Evolutionary conservation across 2,329 filamentous ascomycete genomes (phyloP).

Genomic region (Ascomycota sp.): DNA sequence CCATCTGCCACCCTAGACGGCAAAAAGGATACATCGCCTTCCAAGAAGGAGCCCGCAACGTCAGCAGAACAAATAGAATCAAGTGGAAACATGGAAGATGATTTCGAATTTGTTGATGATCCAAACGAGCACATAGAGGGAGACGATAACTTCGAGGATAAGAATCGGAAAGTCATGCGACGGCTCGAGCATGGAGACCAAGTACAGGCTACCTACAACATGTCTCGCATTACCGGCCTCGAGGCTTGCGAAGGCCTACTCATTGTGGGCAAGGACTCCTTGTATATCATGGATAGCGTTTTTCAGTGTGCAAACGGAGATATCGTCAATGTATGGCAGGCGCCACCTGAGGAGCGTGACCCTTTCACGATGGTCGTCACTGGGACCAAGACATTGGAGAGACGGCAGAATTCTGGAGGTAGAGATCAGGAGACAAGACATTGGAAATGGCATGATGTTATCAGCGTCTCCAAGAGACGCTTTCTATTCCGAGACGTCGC

Average conservation of each 20-base stretch:
- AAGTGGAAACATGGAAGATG: slow-evolving; percentile 45
- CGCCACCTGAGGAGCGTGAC: slow-evolving; percentile 77
- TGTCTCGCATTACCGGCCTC: slow-evolving; percentile 81
- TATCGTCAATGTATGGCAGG: slow-evolving; percentile 92
- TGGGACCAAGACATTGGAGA: slow-evolving; percentile 38
- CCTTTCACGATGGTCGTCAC: slow-evolving; percentile 90
- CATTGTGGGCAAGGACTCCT: slow-evolving; percentile 74
- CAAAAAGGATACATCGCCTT: slow-evolving; percentile 4
- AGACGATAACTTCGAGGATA: slow-evolving; percentile 74
- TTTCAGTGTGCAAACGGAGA: slow-evolving; percentile 91
- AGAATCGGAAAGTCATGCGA: slow-evolving; percentile 94
- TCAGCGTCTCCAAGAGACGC: slow-evolving; percentile 86
- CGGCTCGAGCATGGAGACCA: slow-evolving; percentile 77
- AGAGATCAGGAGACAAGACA: slow-evolving; percentile 63
- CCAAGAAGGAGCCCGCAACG: slow-evolving; percentile 8
- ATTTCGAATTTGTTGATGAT: slow-evolving; percentile 90
- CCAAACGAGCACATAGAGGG: slow-evolving; percentile 63
- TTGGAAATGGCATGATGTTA: slow-evolving; percentile 88
- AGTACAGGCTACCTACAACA: slow-evolving; percentile 85
- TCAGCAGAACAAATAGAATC: slow-evolving; percentile 6
- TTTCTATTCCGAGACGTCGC: slow-evolving; percentile 92
- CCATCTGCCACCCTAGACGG: slow-evolving; percentile 7
- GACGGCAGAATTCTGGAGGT: slow-evolving; percentile 30
- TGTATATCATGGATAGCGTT: slow-evolving; percentile 92
- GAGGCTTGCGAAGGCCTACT: slow-evolving; percentile 87